Evolutionary conservation across 2,329 filamentous ascomycete genomes (phyloP).

Genomic region (Xylaria sp.): DNA sequence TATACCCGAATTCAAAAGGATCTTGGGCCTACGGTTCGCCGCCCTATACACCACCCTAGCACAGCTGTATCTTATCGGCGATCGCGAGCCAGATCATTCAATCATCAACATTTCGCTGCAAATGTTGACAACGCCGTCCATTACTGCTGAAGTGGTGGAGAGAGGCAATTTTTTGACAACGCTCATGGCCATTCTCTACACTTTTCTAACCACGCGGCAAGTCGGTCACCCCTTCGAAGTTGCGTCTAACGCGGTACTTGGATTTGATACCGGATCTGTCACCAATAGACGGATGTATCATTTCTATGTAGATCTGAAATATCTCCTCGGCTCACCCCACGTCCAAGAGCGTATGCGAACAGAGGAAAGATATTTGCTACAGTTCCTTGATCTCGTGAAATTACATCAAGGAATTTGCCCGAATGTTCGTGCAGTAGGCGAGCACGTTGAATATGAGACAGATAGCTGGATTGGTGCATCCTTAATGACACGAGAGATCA

Average conservation of each 20-base stretch:
- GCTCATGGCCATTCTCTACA: conserved; percentile 95
- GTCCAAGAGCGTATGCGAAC: conserved; percentile 86
- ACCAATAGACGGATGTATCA: conserved; percentile 97
- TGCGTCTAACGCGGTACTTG: conserved; percentile 84
- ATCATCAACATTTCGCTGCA: conserved; percentile 98
- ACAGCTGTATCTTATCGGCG: conserved; percentile 94
- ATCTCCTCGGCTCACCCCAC: conserved; percentile 87
- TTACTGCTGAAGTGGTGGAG: conserved; percentile 94
- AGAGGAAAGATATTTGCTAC: conserved; percentile 88
- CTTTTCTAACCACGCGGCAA: conserved; percentile 94
- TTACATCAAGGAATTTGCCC: conserved; percentile 97
- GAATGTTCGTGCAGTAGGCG: conserved; percentile 89
- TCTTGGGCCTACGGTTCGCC: conserved; percentile 92
- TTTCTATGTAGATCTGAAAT: conserved; percentile 95
- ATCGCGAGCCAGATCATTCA: conserved; percentile 95
- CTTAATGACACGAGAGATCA: conserved; percentile 93
- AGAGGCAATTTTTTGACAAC: conserved; percentile 96
- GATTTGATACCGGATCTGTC: conserved; percentile 93
- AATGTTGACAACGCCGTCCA: conserved; percentile 95
- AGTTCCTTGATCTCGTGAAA: conserved; percentile 95
- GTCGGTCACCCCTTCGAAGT: conserved; percentile 94
- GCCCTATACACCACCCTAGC: conserved; percentile 93
- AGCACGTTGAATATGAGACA: conserved; percentile 98
- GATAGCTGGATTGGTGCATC: conserved; percentile 98
- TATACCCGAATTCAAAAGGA: conserved; percentile 94